phyloP scores from a whole-genome alignment of 352 stramenopile genomes.

The Globisporangium carolinianum region DNA sequence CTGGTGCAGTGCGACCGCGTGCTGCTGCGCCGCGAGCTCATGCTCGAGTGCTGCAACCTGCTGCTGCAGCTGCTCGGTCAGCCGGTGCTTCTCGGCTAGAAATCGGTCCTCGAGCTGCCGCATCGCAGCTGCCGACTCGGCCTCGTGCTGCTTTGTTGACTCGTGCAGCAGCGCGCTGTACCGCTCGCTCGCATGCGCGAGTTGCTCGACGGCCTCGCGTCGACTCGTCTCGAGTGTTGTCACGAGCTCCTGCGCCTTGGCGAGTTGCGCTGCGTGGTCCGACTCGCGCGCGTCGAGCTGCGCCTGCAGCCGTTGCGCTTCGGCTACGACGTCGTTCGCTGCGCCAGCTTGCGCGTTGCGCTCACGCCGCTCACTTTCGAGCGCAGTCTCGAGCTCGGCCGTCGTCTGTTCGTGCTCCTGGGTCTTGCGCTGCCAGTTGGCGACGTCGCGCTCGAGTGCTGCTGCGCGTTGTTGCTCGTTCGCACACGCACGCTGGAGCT shows the following conservation, averaged over 20 bases:
- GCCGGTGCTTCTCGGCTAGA: constrained; percentile 32
- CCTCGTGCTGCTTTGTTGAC: constrained; percentile 29
- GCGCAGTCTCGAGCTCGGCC: constrained; percentile 24
- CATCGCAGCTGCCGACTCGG: constrained; percentile 32
- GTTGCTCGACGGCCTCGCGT: constrained; percentile 25
- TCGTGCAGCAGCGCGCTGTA: constrained; percentile 21
- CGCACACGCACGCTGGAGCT: constrained; percentile 38
- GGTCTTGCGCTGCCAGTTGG: constrained; percentile 29
- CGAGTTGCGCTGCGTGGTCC: constrained; percentile 48
- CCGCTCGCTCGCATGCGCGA: constrained; percentile 27
- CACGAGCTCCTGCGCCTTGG: constrained; percentile 32
- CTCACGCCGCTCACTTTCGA: constrained; percentile 14
- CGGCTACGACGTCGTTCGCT: constrained; percentile 30
- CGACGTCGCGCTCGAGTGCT: constrained; percentile 27
- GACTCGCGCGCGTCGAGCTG: constrained; percentile 30
- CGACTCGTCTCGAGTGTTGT: constrained; percentile 30
- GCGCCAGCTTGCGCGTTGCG: constrained; percentile 21
- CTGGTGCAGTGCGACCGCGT: constrained; percentile 14
- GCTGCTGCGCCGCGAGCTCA: constrained; percentile 22
- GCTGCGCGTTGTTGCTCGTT: constrained; percentile 20
- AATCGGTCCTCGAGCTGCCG: constrained; percentile 45
- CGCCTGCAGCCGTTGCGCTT: constrained; percentile 37
- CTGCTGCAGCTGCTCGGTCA: constrained; percentile 35
- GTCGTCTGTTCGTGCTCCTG: constrained; percentile 26
- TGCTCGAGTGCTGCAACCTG: constrained; percentile 32